Base-by-base conservation (phyloP, 116 monocot species). In the Cymodocea nodosa region DNA sequence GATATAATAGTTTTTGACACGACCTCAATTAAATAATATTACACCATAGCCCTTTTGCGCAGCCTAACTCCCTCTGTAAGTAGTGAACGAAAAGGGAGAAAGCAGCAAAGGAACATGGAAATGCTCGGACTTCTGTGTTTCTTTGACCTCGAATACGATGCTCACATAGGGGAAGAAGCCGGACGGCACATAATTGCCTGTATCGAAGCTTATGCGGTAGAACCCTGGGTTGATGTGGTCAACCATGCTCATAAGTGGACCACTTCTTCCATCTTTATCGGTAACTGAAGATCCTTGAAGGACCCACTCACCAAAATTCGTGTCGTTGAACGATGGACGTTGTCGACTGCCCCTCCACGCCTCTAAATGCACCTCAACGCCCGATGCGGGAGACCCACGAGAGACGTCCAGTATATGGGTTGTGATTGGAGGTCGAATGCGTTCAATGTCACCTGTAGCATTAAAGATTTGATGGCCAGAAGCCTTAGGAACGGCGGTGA, bases 71-170 rank as follows among this genome's bases (percentile, higher is more conserved):
- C 97, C 97, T 9, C 97, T 71, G 68, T 97, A 97, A 8, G 91
- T 97, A 16, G 73, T 74, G 58, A 97, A 80, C 5, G 88, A 85
- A 48, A 97, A 97, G 1, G 97, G 97, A 0, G 97, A 87, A 51
- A 91, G 75, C 68, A 97, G 74, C 69, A 97, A 67, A 1, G 97
- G 97, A 23, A 91, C 91, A 79, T 97, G 97, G 64, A 97, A 91
- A 79, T 97, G 97, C 73, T 97, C 88, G 1, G 78, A 75, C 35
- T 49, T 81, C 75, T 97, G 97, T 17, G 81, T 74, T 52, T 88
- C 85, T 66, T 65, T 85, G 18, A 97, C 63, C 88, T 91, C 81
- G 71, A 97, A 97, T 30, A 85, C 78, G 25, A 97, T 79, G 67
- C 86, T 88, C 35, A 88, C 88, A 64, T 75, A 91, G 0, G 97